Percentiles rank a stretch among this genome's conserved stretches.
Conservation (phyloP, 345 rosid species). For the Draba incana region DNA sequence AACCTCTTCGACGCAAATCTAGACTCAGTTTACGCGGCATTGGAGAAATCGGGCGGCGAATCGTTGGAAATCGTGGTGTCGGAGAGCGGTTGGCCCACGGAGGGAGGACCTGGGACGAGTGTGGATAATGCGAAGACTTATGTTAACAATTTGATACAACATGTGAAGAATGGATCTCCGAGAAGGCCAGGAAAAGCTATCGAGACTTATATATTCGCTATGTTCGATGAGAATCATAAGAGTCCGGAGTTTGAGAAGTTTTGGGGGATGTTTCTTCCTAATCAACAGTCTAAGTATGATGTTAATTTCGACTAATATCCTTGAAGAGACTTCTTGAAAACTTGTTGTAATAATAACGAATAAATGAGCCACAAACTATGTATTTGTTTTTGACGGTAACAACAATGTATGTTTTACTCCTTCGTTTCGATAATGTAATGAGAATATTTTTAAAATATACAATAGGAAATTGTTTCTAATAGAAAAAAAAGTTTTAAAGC, state of each 20-base stretch:
- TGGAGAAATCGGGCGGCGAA: conserved; percentile 44
- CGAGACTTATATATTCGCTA: conserved; percentile 45
- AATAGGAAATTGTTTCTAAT: too few species aligned
- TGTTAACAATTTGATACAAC: conserved; percentile 44
- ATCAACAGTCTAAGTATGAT: conserved; percentile 28
- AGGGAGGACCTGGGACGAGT: conserved; percentile 30
- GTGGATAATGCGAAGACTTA: conserved; percentile 42
- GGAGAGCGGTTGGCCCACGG: conserved; percentile 51
- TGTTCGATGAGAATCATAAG: conserved; percentile 46
- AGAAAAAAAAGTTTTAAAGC: too few species aligned
- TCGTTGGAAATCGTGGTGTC: conserved; percentile 47
- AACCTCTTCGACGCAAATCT: conserved; percentile 41
- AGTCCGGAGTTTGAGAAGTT: conserved; percentile 10
- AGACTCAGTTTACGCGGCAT: conserved; percentile 34
- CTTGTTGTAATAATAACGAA: conserved; percentile 1
- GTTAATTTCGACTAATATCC: conserved; percentile 29
- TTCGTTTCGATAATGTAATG: neutral
- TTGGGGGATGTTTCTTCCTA: conserved; percentile 37
- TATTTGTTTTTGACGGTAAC: too few species aligned
- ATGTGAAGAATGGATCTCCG: conserved; percentile 46
- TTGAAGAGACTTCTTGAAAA: neutral
- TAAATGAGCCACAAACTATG: neutral
- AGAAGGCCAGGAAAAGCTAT: conserved; percentile 44
- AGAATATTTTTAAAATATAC: too few species aligned
- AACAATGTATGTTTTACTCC: neutral